phyloP scores from a whole-genome alignment of 2,329 filamentous ascomycete genomes.

The Colletotrichum sp. region DNA sequence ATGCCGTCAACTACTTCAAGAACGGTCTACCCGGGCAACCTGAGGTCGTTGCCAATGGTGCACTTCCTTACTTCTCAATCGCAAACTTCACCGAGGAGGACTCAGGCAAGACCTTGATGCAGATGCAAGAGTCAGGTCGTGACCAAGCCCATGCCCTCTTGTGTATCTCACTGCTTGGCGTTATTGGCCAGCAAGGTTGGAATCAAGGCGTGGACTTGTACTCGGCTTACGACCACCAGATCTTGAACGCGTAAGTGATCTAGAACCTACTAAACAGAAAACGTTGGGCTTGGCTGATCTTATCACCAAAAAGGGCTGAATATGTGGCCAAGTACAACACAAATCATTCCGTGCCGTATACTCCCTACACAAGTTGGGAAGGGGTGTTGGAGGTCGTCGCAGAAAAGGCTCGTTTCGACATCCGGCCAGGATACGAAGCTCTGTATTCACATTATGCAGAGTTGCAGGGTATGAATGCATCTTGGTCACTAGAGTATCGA shows the following conservation, averaged over 20 bases:
- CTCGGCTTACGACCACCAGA: neutral
- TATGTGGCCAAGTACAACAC: neutral
- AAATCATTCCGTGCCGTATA: neutral
- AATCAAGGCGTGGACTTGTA: neutral
- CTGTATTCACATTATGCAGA: neutral
- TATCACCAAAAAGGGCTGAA: neutral
- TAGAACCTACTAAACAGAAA: fast-evolving
- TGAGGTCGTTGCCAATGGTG: neutral
- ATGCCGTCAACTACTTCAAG: neutral
- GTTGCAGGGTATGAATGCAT: neutral
- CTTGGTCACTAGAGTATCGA: neutral
- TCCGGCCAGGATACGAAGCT: neutral
- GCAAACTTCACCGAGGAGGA: neutral
- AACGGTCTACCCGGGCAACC: neutral
- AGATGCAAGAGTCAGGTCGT: neutral
- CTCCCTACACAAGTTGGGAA: neutral
- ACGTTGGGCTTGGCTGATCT: neutral
- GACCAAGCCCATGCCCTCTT: neutral
- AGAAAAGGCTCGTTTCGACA: neutral
- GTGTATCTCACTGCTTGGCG: neutral
- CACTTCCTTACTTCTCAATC: neutral
- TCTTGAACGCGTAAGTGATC: neutral
- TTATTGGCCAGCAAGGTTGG: neutral
- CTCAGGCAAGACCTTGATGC: neutral
- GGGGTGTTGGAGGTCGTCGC: neutral